phyloP scores from a whole-genome alignment of 139 green algal genomes.

The Bryopsis sp. region DNA sequence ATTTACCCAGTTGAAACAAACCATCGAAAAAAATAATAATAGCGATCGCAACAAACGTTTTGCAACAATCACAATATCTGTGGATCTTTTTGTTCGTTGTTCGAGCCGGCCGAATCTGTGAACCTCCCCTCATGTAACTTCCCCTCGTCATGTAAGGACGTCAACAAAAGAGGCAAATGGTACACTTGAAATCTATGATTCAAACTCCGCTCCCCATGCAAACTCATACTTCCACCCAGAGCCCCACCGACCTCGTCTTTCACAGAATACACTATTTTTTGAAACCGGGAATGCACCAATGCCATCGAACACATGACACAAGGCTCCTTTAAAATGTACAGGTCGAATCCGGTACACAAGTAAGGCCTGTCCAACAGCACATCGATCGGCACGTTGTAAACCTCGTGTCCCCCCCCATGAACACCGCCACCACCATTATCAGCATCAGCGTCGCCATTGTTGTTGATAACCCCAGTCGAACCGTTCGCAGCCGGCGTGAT shows the following conservation, averaged over 20 bases:
- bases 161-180: too few relatives aligned
- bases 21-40: too few relatives aligned
- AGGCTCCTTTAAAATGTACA: conserved; percentile 75
- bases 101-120: too few relatives aligned
- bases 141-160: too few relatives aligned
- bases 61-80: too few relatives aligned
- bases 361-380: conserved; percentile 52
- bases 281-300: conserved; percentile 73
- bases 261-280: conserved; percentile 56
- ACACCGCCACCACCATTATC: neutral
- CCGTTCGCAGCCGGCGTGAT: neutral
- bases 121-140: too few relatives aligned
- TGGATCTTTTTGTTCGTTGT: too few relatives aligned
- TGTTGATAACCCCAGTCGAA: neutral
- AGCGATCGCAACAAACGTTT: too few relatives aligned
- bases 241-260: conserved; percentile 34
- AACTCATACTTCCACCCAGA: conserved; percentile 33
- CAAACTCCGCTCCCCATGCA: conserved; percentile 62
- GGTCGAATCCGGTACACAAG: conserved; percentile 88
- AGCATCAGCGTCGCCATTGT: neutral
- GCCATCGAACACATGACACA: conserved; percentile 96
- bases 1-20: too few relatives aligned
- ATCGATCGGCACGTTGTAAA: neutral
- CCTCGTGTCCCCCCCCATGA: neutral
- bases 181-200: conserved; percentile 81